Evolutionary conservation across 2,329 filamentous ascomycete species (phyloP), one percentile per base, ranked within the genome.

Genomic region (Alternaria tenuissima): DNA sequence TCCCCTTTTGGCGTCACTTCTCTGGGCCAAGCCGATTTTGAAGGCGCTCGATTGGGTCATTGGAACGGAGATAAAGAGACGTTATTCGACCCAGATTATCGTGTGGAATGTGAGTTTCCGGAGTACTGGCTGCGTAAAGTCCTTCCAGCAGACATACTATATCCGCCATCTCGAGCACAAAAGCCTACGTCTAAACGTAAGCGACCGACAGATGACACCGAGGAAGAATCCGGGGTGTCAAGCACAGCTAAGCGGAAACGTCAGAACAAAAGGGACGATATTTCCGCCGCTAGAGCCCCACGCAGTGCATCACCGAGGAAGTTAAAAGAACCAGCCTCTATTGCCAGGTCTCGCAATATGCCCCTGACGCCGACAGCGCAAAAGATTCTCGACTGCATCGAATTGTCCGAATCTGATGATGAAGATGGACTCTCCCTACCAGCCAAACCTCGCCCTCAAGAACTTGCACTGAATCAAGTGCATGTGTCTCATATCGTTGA

Each of bases 21-120:
- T 14, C 59, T 78, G 30, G 66, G 73, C 57, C 72, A 70, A 68
- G 54, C 57, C 22, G 68, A 72, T 16, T 72, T 74, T 41, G 72
- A 69, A 8, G 72, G 63, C 1, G 74, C 76, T 20, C 66, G 73
- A n/a, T 66, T 70, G 16, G 68, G 67, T 0, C 58, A 67, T 30
- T 73, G 69, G 71, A 64, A 64, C 3, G 64, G 67, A 12, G 57
- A 57, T 18, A 53, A 39, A 18, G 49, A 44, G 20, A 22, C 51
- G 9, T 46, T 65, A 6, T 80, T 78, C 34, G 74, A 80, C 48
- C 74, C 77, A 3, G 49, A 57, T 1, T 48, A 73, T 42, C 69
- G 68, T 5, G 72, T 81, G 4, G 76, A 80, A 30, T 72, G 68
- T n/a, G 76, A 79, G 41, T 68, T 81, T 14, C 72, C 78, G 0